phyloP scores from a whole-genome alignment of 345 rosid species.

The Aquilaria sinensis region DNA sequence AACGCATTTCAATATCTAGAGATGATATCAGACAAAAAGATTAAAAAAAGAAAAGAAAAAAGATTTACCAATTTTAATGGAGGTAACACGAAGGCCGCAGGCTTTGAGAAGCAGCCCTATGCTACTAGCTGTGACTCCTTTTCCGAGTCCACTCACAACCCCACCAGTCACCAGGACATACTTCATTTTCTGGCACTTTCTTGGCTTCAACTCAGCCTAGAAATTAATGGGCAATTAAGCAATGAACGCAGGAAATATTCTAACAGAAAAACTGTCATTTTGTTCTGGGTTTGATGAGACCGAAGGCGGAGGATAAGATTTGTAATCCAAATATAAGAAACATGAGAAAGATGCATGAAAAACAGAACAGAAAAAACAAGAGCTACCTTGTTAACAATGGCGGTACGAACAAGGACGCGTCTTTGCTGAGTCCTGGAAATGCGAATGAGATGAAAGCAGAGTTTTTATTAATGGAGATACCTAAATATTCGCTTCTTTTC shows the following conservation, averaged over 20 bases:
- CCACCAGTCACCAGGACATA: conserved; percentile 79
- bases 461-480: background rate
- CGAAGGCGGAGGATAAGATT: conserved; percentile 5
- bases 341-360: background rate
- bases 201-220: background rate
- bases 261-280: background rate
- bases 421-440: background rate
- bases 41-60: background rate
- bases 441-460: background rate
- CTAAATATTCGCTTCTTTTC: background rate
- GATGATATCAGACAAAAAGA: background rate
- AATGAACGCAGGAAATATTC: background rate
- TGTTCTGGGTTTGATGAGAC: conserved; percentile 13
- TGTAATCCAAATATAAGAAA: background rate
- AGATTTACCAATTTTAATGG: conserved; percentile 59
- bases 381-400: conserved; percentile 18
- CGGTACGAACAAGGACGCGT: conserved; percentile 15
- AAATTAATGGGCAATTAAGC: background rate
- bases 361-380: background rate
- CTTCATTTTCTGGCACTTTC: conserved; percentile 40
- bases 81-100: conserved; percentile 75
- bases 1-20: no score
- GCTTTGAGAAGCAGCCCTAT: conserved; percentile 76
- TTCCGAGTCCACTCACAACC: conserved; percentile 79
- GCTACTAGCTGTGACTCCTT: conserved; percentile 87